These are phyloP conservation scores for Calocybe gangraenosa DNA, from an alignment of 768 basidiomycete species.

Conservation along the genomic window DNA sequence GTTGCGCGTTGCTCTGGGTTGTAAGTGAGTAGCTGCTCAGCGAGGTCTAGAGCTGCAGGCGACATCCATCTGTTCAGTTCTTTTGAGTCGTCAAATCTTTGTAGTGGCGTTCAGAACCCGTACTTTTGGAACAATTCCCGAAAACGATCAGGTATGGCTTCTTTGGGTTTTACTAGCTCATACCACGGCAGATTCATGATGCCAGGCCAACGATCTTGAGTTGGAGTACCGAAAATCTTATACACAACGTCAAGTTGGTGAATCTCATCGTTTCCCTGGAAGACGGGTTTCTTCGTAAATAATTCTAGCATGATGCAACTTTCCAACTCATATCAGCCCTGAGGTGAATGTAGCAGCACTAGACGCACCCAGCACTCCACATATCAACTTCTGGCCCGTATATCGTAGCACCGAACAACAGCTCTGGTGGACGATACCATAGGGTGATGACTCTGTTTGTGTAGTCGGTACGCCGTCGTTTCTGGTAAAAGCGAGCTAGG, in stretches of 20 bases:
- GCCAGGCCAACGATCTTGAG: slow-evolving; percentile 75
- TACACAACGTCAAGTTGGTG: slow-evolving; percentile 94
- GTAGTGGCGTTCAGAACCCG: slow-evolving; percentile 14
- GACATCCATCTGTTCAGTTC: slow-evolving; percentile 67
- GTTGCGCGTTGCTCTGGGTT: slow-evolving; percentile 75
- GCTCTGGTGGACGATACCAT: slow-evolving; percentile 96
- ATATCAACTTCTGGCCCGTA: slow-evolving; percentile 98
- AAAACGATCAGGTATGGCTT: slow-evolving; percentile 69
- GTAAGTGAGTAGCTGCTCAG: slow-evolving; percentile 75
- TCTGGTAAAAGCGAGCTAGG: slow-evolving; percentile 93
- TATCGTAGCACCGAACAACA: slow-evolving; percentile 91
- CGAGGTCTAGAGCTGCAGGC: slow-evolving; percentile 82
- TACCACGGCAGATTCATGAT: slow-evolving; percentile 92
- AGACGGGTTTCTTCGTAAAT: slow-evolving; percentile 93
- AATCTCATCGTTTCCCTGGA: slow-evolving; percentile 97
- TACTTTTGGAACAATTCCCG: slow-evolving; percentile 84
- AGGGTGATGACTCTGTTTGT: slow-evolving; percentile 99
- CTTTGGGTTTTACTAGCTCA: slow-evolving; percentile 92
- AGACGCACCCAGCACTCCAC: slow-evolving; percentile 95
- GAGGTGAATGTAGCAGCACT: not conserved
- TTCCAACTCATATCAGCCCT: slow-evolving; percentile 5
- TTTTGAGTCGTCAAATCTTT: not conserved
- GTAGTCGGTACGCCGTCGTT: slow-evolving; percentile 85
- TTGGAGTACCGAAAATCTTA: slow-evolving; percentile 87
- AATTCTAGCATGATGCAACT: slow-evolving; percentile 99